A percentile compares a stretch with the other conserved stretches of the same genome.
Evolutionary conservation across 305 asterid genomes (phyloP).

Genomic region (Ajuga reptans): DNA sequence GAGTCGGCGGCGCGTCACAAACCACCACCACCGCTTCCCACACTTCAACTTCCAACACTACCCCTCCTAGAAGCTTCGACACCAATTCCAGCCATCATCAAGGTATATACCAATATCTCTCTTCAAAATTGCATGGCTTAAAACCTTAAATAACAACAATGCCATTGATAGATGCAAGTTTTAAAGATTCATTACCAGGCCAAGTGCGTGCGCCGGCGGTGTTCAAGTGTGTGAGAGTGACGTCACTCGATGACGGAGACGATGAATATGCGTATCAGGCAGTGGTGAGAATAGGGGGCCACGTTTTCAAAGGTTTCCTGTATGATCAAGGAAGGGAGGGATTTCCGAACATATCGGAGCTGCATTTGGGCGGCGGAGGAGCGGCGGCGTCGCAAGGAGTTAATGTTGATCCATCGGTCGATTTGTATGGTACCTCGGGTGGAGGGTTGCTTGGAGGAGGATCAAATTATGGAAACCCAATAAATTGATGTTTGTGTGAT

Average conservation of each 20-base stretch:
- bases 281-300: constrained; percentile 61
- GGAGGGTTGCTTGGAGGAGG: constrained; percentile 52
- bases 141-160: neutral
- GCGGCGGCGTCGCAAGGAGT: constrained; percentile 23
- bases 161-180: constrained; percentile 32
- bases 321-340: constrained; percentile 55
- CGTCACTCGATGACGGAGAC: constrained; percentile 61
- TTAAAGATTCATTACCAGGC: constrained; percentile 56
- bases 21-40: constrained; percentile 59
- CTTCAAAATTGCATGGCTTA: neutral
- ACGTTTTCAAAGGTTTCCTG: constrained; percentile 65
- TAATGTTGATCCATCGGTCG: constrained; percentile 25
- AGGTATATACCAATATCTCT: no score
- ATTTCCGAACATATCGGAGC: constrained; percentile 51
- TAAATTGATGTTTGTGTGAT: constrained; percentile 25
- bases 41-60: constrained; percentile 66
- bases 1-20: constrained; percentile 45
- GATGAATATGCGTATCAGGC: constrained; percentile 77
- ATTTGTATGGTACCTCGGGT: constrained; percentile 32
- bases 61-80: constrained; percentile 66
- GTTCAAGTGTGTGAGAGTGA: constrained; percentile 65
- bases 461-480: constrained; percentile 44
- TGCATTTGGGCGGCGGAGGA: constrained; percentile 49
- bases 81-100: constrained; percentile 53
- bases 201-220: constrained; percentile 72